phyloP scores from a whole-genome alignment of 768 basidiomycete species.

The Tulasnella sp. region DNA sequence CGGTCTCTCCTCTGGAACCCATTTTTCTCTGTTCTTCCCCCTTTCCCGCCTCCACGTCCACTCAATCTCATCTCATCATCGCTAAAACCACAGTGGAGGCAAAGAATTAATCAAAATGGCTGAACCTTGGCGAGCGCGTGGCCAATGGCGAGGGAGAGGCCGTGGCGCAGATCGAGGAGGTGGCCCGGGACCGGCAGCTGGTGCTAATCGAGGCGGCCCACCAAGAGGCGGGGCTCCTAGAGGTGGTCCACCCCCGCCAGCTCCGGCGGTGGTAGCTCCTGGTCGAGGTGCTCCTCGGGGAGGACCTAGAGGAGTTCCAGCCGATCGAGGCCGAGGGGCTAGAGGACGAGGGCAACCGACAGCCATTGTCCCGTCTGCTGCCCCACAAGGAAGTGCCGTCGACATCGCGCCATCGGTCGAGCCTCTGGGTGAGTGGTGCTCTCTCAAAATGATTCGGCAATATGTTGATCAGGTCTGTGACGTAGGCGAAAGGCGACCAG shows the following conservation, averaged over 20 bases:
- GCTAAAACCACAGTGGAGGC: neutral
- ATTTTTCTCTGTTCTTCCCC: neutral
- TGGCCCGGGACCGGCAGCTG: neutral
- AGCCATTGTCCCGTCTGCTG: neutral
- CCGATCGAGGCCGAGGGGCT: neutral
- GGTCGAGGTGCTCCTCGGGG: neutral
- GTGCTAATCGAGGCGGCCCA: neutral
- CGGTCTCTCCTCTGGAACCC: neutral
- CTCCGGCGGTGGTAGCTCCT: neutral
- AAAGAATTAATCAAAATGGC: neutral
- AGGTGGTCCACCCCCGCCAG: neutral
- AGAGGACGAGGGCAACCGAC: neutral
- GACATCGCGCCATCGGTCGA: neutral
- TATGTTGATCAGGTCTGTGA: neutral
- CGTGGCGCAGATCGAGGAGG: neutral
- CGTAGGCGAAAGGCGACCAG: constrained; percentile 69
- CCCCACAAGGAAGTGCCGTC: neutral
- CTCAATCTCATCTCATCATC: neutral
- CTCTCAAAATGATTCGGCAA: neutral
- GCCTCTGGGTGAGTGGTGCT: neutral
- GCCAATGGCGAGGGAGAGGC: neutral
- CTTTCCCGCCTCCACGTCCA: neutral
- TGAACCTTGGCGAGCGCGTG: neutral
- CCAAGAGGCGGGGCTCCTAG: neutral
- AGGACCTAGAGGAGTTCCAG: neutral